These are phyloP conservation scores for Atkinsonella texensis DNA, from an alignment of 2,329 filamentous ascomycete species.

Conservation along the genomic window DNA sequence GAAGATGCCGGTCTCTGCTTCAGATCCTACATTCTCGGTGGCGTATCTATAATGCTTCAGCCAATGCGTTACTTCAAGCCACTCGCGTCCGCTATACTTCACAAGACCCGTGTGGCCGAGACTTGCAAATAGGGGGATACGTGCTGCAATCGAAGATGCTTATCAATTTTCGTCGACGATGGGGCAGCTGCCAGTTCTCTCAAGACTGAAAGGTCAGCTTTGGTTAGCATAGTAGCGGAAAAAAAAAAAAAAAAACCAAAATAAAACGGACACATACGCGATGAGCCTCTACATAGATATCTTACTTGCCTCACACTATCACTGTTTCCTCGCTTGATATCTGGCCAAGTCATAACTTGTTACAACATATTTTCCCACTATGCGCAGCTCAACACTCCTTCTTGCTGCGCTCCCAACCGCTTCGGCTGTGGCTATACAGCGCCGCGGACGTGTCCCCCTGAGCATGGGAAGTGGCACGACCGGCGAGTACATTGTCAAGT, in stretches of 20 bases:
- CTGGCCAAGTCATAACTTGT: too few relatives aligned
- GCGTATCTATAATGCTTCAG: neutral
- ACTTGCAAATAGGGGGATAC: neutral
- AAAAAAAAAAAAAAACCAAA: neutral
- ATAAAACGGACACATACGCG: neutral
- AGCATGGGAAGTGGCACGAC: slow-evolving; percentile 9
- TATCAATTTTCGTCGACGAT: neutral
- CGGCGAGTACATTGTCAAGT: slow-evolving; percentile 19
- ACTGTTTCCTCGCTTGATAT: neutral
- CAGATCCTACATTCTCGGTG: neutral
- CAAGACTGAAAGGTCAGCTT: neutral
- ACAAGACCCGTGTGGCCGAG: neutral
- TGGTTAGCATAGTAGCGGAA: neutral
- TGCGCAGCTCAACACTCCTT: slow-evolving; percentile 12
- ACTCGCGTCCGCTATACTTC: neutral
- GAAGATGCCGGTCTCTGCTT: too few relatives aligned
- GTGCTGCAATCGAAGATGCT: neutral
- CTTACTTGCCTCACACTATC: neutral
- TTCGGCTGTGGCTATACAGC: slow-evolving; percentile 11
- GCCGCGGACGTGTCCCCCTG: slow-evolving; percentile 15
- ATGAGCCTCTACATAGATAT: neutral
- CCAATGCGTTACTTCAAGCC: neutral
- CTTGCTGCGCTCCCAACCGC: slow-evolving; percentile 12
- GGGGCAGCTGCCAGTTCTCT: neutral
- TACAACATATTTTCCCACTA: slow-evolving; percentile 5